These are phyloP conservation scores for Malus asiatica DNA, from an alignment of 306 rosid genomes.

Conservation along the genomic window DNA sequence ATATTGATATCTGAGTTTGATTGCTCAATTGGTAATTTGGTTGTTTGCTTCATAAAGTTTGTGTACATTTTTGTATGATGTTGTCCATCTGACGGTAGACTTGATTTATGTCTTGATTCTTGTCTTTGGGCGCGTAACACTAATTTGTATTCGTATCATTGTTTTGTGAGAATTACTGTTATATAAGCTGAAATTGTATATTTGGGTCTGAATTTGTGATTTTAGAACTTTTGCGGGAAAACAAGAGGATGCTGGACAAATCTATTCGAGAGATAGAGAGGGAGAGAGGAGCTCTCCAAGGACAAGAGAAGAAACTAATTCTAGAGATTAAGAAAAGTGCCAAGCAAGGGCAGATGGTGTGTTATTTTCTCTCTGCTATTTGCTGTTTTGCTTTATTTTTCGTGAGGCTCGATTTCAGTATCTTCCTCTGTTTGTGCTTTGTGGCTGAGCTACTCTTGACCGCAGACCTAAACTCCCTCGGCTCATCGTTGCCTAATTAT, in stretches of 20 bases:
- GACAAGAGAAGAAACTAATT: constrained; percentile 92
- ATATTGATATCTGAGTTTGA: not conserved
- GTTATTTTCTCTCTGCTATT: constrained; percentile 3
- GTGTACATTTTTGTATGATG: not conserved
- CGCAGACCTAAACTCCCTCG: not conserved
- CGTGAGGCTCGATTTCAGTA: not conserved
- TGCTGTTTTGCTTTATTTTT: not conserved
- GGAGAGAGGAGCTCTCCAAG: constrained; percentile 80
- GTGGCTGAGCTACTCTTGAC: not conserved
- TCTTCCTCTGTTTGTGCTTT: not conserved
- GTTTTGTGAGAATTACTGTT: not conserved
- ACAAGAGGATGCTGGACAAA: constrained; percentile 96
- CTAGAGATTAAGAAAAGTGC: constrained; percentile 94
- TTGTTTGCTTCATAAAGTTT: not conserved
- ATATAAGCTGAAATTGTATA: not conserved
- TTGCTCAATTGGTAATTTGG: not conserved
- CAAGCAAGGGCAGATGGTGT: constrained; percentile 98
- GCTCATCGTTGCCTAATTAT: not conserved
- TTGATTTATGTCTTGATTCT: not conserved
- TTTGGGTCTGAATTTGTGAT: constrained; percentile 13
- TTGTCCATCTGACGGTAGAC: not conserved
- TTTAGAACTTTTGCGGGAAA: constrained; percentile 95
- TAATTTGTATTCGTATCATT: not conserved
- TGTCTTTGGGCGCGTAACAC: too few relatives aligned
- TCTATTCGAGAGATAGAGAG: constrained; percentile 96